Base-by-base conservation (phyloP, 2,329 filamentous ascomycete species). In the Ceratocystis harringtonii region DNA sequence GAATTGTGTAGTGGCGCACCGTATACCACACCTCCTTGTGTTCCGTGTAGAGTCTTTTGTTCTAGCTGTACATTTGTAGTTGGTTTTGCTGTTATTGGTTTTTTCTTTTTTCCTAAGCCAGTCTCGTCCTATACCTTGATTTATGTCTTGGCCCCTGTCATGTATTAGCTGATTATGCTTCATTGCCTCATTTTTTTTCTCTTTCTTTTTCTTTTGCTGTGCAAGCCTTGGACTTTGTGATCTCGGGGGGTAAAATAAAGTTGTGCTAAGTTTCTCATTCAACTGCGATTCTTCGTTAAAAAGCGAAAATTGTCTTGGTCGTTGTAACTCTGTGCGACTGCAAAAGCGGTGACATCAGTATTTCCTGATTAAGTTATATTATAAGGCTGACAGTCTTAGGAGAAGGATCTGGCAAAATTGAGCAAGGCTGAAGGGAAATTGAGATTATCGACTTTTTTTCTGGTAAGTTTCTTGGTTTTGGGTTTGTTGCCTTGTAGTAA, bases 1-100 rank as follows among this genome's bases (percentile, higher is more conserved):
- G 68, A 70, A 64, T 32, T 58, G 25, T 36, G 55, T 4, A 25
- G 55, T 30, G 55, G 30, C 30, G 25, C 55, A n/a, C 17, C 25
- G 30, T 30, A 58, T 58, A 36, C 17, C 55, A 36, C 15, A 32
- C 55, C 30, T 58, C 17, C 15, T 36, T 58, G 55, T 58, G 55
- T 58, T 58, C 15, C 25, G 17, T 36, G 12, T 58, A 17, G 28
- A 36, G 28, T 58, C 50, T 48, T 32, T 48, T 30, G 28, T 64
- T 64, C 25, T 64, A 41, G 22, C 50, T 4, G 22, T 25, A 43
- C 25, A 30, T 55, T 57, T 64, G 50, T 43, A 58, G 57, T 64
- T 19, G 55, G 60, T 45, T 43, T 57, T 58, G 30, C 15, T 28
- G 17, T 57, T 28, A 17, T 41, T 43, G 30, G 22, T 52, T 64